phyloP scores from a whole-genome alignment of 2,329 filamentous ascomycete species.

The Dothistroma pini region DNA sequence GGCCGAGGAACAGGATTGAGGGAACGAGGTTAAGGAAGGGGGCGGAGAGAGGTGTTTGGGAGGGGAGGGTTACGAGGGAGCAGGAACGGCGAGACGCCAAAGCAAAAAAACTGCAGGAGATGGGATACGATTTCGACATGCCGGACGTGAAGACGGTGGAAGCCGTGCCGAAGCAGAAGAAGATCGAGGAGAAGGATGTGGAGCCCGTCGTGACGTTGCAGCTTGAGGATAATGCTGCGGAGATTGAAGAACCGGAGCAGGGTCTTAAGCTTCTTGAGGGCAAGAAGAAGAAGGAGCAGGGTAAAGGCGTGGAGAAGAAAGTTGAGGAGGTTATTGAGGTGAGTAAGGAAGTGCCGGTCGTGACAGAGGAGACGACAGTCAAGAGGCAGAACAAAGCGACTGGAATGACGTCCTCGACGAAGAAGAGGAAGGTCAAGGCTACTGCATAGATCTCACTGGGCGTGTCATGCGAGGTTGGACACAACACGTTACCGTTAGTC shows the following conservation, averaged over 20 bases:
- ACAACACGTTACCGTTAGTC: background rate
- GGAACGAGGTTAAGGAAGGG: constrained; percentile 71
- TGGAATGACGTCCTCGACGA: constrained; percentile 12
- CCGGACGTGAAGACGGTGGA: constrained; percentile 66
- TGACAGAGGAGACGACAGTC: constrained; percentile 18
- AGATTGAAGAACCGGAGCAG: constrained; percentile 32
- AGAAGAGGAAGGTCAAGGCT: constrained; percentile 22
- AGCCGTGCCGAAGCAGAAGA: constrained; percentile 45
- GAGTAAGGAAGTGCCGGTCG: constrained; percentile 4
- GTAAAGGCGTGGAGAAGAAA: constrained; percentile 2
- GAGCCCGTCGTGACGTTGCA: constrained; percentile 34
- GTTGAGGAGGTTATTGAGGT: constrained; percentile 15
- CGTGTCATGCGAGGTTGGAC: background rate
- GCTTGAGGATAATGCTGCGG: constrained; percentile 28
- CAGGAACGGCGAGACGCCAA: constrained; percentile 65
- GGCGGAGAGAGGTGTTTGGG: constrained; percentile 72
- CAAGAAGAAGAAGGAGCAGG: constrained; percentile 3
- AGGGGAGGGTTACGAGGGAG: constrained; percentile 69
- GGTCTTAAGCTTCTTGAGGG: constrained; percentile 16
- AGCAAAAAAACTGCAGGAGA: constrained; percentile 68
- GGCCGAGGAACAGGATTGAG: constrained; percentile 84
- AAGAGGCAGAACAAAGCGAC: constrained; percentile 22
- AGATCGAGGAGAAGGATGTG: constrained; percentile 32
- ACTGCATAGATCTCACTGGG: background rate
- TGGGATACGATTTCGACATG: constrained; percentile 80